Conservation (phyloP, 768 basidiomycete genomes). For the Auricularia heimuer region DNA sequence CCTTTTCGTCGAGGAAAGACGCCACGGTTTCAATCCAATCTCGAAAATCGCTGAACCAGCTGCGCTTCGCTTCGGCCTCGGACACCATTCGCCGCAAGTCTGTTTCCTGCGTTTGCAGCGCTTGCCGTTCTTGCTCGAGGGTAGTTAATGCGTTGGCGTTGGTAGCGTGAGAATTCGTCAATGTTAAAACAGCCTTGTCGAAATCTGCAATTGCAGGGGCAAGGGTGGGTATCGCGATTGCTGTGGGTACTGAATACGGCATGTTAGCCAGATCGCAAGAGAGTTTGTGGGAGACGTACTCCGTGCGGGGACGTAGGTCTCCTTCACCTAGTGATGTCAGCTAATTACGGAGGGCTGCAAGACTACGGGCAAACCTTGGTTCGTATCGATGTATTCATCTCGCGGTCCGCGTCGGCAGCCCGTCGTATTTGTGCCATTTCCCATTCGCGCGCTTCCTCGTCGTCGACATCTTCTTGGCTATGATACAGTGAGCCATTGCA, state of each 20-base stretch:
- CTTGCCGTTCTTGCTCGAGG: conserved; percentile 50
- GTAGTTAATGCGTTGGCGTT: conserved; percentile 47
- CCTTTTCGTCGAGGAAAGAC: conserved; percentile 84
- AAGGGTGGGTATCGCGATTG: conserved; percentile 54
- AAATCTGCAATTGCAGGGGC: conserved; percentile 51
- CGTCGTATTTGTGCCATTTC: conserved; percentile 74
- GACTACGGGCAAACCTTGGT: not conserved
- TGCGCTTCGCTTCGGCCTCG: conserved; percentile 64
- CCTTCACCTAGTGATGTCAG: conserved; percentile 24
- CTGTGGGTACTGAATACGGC: conserved; percentile 47
- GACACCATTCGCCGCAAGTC: conserved; percentile 70
- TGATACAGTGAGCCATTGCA: conserved; percentile 6
- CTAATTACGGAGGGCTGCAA: no score
- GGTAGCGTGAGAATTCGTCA: conserved; percentile 59
- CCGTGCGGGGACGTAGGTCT: conserved; percentile 57
- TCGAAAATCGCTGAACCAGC: conserved; percentile 69
- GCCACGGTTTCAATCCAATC: conserved; percentile 79
- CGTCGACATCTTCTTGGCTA: conserved; percentile 54
- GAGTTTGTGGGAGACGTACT: conserved; percentile 36
- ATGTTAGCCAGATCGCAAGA: conserved; percentile 11
- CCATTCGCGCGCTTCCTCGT: conserved; percentile 81
- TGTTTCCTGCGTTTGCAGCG: conserved; percentile 56
- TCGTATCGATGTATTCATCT: not conserved
- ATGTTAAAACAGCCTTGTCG: conserved; percentile 43
- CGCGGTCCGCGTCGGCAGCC: conserved; percentile 29